Conservation (phyloP, 805 yeast genomes). For the Ogataea ganodermae region DNA sequence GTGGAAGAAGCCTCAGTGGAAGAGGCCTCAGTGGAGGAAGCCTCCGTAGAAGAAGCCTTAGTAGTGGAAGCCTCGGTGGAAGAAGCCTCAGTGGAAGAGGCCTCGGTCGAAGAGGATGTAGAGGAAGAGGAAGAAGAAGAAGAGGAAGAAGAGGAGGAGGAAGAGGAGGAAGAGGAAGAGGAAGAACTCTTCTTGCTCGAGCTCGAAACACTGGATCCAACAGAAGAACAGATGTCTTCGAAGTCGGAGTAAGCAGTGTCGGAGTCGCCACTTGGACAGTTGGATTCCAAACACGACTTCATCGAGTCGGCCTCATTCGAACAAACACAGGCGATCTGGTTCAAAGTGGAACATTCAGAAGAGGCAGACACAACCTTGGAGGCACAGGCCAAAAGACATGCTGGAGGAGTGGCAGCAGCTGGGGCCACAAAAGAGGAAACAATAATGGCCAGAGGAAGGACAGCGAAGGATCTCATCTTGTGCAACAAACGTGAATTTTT, state of each 20-base stretch:
- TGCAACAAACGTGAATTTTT: constrained; percentile 1
- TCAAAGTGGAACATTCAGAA: constrained; percentile 56
- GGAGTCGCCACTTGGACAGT: constrained; percentile 67
- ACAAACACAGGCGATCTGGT: constrained; percentile 72
- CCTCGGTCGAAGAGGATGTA: neutral
- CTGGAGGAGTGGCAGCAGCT: constrained; percentile 74
- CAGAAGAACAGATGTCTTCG: constrained; percentile 51
- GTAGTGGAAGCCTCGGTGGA: constrained; percentile 22
- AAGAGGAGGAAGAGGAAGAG: constrained; percentile 21
- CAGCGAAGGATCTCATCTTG: constrained; percentile 19
- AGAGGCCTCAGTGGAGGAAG: constrained; percentile 25
- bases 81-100: constrained; percentile 20
- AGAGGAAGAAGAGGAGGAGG: constrained; percentile 18
- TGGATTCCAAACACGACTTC: constrained; percentile 60
- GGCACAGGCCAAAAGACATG: constrained; percentile 89
- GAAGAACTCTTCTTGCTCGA: constrained; percentile 12
- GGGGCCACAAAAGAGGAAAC: constrained; percentile 43
- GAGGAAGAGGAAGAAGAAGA: constrained; percentile 22
- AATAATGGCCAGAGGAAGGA: constrained; percentile 30
- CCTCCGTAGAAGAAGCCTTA: constrained; percentile 33
- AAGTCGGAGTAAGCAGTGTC: constrained; percentile 63
- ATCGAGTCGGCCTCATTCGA: constrained; percentile 53
- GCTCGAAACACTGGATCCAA: constrained; percentile 36
- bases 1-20: constrained; percentile 22
- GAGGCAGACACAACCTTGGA: constrained; percentile 61